Base-by-base conservation (phyloP, 805 yeast genomes). In the Starmerella powellii region DNA sequence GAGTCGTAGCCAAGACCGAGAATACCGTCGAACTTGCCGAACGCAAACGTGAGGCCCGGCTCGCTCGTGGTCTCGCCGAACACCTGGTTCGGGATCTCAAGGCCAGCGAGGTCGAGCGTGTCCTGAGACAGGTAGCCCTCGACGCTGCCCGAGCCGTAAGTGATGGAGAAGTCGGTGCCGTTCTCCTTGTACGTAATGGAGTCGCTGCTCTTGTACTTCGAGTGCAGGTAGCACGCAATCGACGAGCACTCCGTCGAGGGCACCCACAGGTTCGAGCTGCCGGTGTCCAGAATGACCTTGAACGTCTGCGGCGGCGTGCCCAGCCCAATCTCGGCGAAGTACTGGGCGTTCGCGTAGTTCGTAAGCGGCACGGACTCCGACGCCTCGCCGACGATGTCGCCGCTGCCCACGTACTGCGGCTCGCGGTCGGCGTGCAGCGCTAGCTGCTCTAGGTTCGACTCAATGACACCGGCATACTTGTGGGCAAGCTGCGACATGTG, bases 21-120 rank as follows among this genome's bases (percentile, higher is more conserved):
- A 53, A 91, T 87, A 67, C 98, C 98, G 62, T 91, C 98, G 62
- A 91, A 91, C 67, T 91, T 88, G 64, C 95, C 98, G 65, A 91
- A 91, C 40, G 98, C 97, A 67, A 91, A 91, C 0, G 96, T 91
- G 53, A 91, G 73, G 44, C 98, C 98, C 33, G 97, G 97, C 70
- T 91, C 98, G 56, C 76, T 74, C 45, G 98, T 91, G 50, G 95
- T 88, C 71, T 91, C 98, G 47, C 94, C 97, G 60, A 91, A 91
- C 61, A 80, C 94, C 69, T 88, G 97, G 51, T 79, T 67, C 52
- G 86, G 80, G 58, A 91, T 87, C 42, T 69, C 64, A 66, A 91
- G 74, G 58, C 79, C 91, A 46, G 96, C 97, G 50, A 91, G 66
- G 47, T 73, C 67, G 55, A 91, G 66, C 34, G 77, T 68, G 61